phyloP scores from a whole-genome alignment of 2,329 filamentous ascomycete genomes.

The Fusarium transvaalense region DNA sequence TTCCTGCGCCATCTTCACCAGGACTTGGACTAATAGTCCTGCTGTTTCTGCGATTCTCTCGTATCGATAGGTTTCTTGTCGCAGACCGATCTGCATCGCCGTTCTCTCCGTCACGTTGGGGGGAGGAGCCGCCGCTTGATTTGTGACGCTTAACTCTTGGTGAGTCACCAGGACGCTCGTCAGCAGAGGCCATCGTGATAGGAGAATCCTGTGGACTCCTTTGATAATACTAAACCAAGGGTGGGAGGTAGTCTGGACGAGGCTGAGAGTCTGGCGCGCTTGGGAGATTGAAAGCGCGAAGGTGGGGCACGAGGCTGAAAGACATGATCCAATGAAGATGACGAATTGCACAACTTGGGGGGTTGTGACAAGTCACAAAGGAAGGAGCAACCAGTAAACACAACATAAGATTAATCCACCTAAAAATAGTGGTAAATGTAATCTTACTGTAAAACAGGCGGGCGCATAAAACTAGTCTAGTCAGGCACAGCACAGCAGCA shows the following conservation, averaged over 20 bases:
- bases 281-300: constrained; percentile 14
- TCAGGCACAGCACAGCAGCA: constrained; percentile 8
- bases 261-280: constrained; percentile 35
- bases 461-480: constrained; percentile 15
- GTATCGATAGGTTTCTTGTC: constrained; percentile 39
- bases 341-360: constrained; percentile 5
- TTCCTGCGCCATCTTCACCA: constrained; percentile 38
- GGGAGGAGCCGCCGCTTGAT: constrained; percentile 49
- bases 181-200: constrained; percentile 49
- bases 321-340: constrained; percentile 15
- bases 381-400: neutral
- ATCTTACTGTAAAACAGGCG: constrained; percentile 18
- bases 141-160: constrained; percentile 52
- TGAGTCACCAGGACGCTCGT: constrained; percentile 44
- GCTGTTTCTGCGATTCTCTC: constrained; percentile 36
- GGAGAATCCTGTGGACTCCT: constrained; percentile 4
- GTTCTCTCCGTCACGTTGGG: constrained; percentile 38
- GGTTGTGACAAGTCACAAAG: constrained; percentile 2
- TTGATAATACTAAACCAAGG: constrained; percentile 25
- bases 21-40: constrained; percentile 46
- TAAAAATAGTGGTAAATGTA: constrained; percentile 31
- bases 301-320: constrained; percentile 40
- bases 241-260: constrained; percentile 34
- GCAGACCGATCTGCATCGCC: constrained; percentile 17
- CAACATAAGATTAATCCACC: constrained; percentile 10